Base-by-base conservation (phyloP, 2,329 filamentous ascomycete species). In the Alternaria sp. region DNA sequence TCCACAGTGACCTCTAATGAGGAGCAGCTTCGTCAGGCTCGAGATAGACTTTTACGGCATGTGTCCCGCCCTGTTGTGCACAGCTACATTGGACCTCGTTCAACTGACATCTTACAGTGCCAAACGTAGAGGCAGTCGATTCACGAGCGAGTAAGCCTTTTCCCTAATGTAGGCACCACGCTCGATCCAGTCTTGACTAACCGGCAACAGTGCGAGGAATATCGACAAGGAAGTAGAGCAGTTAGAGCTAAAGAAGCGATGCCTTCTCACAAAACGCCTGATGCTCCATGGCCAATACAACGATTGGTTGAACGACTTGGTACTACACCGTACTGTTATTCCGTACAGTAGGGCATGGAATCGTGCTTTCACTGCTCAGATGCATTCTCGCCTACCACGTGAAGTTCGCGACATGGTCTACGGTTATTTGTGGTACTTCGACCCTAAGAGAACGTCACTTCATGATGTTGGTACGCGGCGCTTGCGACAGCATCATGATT, bases 291-390 rank as follows among this genome's bases (percentile, higher is more conserved):
- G 57, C 1, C 57, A 55, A 26, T 41, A 51, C 7, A 41, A 30
- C 14, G 46, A 55, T 16, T 60, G 57, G 51, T 22, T 60, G 14
- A 51, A 51, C n/a, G 36, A 53, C 7, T 32, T 24, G 8, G 20
- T 53, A 7, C 20, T 36, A 28, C 8, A 43, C 8, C 5, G 18
- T 26, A 53, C 48, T 14, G 53, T 61, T n/a, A 24, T 61, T 7
- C 42, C 58, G 12, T 57, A 53, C 26, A 11, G 54, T 30, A 8
- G 28, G 28, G 28, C 28, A 11, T 30, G 28, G 28, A 30, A 30
- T 11, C 8, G 11, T 30, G 7, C 28, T 30, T 11, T 30, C 7
- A 11, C 28, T 8, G 28, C 28, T 11, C 8, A 30, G 11, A 30
- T 30, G 28, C 28, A 30, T 30, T 8, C 28, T 30, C 28, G 28